phyloP scores from a whole-genome alignment of 1,139 yeast species.

The Zygosaccharomyces sapae region DNA sequence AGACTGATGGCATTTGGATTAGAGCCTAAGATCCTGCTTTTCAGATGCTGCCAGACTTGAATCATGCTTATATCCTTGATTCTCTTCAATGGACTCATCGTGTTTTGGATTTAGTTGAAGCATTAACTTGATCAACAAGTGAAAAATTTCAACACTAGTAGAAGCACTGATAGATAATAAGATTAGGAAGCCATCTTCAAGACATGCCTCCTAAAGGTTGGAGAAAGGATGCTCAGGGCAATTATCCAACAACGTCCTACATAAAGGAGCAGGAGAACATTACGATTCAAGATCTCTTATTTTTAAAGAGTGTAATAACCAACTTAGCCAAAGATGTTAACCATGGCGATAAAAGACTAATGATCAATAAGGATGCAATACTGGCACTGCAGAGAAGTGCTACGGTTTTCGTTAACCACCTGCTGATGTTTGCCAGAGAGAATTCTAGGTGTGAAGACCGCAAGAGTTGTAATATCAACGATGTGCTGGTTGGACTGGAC shows the following conservation, averaged over 20 bases:
- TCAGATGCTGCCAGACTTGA: constrained; percentile 27
- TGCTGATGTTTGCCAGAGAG: constrained; percentile 59
- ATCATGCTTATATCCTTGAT: constrained; percentile 20
- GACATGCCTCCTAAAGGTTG: constrained; percentile 78
- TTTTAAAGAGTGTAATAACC: constrained; percentile 60
- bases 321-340: constrained; percentile 51
- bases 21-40: constrained; percentile 13
- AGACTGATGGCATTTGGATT: constrained; percentile 21
- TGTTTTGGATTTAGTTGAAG: background rate
- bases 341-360: constrained; percentile 34
- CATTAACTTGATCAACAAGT: background rate
- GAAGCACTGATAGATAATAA: too few relatives aligned
- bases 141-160: constrained; percentile 4
- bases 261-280: constrained; percentile 51
- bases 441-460: constrained; percentile 50
- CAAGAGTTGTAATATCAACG: constrained; percentile 63
- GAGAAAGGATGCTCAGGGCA: constrained; percentile 72
- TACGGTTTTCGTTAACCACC: constrained; percentile 66
- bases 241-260: constrained; percentile 45
- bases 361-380: constrained; percentile 62
- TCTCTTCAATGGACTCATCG: constrained; percentile 5
- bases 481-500: constrained; percentile 56
- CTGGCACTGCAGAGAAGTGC: constrained; percentile 67
- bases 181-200: too few relatives aligned
- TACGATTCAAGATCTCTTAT: constrained; percentile 64